Conservation (phyloP, 495 filamentous ascomycete species). For the Rhypophila decipiens region DNA sequence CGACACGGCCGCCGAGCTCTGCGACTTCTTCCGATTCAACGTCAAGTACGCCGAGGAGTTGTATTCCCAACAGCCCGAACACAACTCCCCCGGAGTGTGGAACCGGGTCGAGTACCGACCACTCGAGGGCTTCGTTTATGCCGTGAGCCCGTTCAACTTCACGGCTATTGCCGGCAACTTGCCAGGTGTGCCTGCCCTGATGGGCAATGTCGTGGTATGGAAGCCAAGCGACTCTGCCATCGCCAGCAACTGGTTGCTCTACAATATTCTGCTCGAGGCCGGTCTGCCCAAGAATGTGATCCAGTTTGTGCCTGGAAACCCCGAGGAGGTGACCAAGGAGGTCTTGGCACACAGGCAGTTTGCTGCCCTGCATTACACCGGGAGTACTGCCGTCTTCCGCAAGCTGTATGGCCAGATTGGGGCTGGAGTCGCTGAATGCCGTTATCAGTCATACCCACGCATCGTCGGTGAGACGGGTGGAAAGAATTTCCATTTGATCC, state of each 20-base stretch:
- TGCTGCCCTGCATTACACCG: constrained; percentile 73
- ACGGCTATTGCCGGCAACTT: constrained; percentile 80
- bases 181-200: constrained; percentile 62
- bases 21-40: constrained; percentile 87
- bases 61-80: constrained; percentile 74
- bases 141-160: constrained; percentile 85
- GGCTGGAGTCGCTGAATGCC: constrained; percentile 57
- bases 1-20: constrained; percentile 85
- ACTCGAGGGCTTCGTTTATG: constrained; percentile 83
- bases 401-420: constrained; percentile 67
- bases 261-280: constrained; percentile 82
- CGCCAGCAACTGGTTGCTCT: constrained; percentile 65
- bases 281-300: constrained; percentile 75
- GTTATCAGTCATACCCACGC: constrained; percentile 69
- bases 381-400: constrained; percentile 76
- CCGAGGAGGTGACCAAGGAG: constrained; percentile 62
- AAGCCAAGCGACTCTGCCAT: constrained; percentile 78
- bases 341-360: constrained; percentile 66
- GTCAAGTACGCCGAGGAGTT: constrained; percentile 83
- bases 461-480: constrained; percentile 83
- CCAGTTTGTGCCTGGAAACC: constrained; percentile 76
- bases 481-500: constrained; percentile 88
- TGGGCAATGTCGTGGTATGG: constrained; percentile 87
- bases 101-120: constrained; percentile 79
- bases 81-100: constrained; percentile 73